phyloP scores from a whole-genome alignment of 2,329 filamentous ascomycete genomes.

The Calonectria pauciramosa region DNA sequence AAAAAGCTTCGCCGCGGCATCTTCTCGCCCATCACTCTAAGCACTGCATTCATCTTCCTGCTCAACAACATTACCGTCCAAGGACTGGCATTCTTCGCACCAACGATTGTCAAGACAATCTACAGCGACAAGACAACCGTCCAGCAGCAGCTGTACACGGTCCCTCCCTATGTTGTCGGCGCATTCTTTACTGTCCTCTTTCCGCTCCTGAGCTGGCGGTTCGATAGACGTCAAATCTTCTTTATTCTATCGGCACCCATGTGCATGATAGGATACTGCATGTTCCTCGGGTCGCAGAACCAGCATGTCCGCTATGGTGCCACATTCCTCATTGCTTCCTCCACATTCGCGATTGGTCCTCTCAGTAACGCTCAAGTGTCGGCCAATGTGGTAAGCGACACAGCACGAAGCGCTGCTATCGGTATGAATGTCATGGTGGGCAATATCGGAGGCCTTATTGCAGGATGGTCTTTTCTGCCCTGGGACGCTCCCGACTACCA shows the following conservation, averaged over 20 bases:
- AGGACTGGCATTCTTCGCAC: conserved; percentile 78
- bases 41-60: conserved; percentile 12
- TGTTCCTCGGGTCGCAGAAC: conserved; percentile 73
- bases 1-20: conserved; percentile 18
- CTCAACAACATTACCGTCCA: conserved; percentile 70
- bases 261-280: conserved; percentile 77
- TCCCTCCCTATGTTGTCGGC: conserved; percentile 78
- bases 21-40: conserved; percentile 9
- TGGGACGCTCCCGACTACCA: conserved; percentile 74
- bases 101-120: conserved; percentile 78
- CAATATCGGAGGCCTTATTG: conserved; percentile 75
- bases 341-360: conserved; percentile 74
- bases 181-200: conserved; percentile 75
- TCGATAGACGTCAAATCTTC: conserved; percentile 71
- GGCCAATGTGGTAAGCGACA: conserved; percentile 79
- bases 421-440: conserved; percentile 77
- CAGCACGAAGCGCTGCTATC: conserved; percentile 76
- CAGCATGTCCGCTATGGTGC: conserved; percentile 73
- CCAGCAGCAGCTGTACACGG: conserved; percentile 76
- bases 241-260: conserved; percentile 71
- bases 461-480: conserved; percentile 73
- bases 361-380: conserved; percentile 77
- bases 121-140: conserved; percentile 69
- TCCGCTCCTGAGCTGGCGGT: conserved; percentile 71
- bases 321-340: conserved; percentile 76